phyloP scores from a whole-genome alignment of 805 yeast genomes.

The Saitoella complicata region DNA sequence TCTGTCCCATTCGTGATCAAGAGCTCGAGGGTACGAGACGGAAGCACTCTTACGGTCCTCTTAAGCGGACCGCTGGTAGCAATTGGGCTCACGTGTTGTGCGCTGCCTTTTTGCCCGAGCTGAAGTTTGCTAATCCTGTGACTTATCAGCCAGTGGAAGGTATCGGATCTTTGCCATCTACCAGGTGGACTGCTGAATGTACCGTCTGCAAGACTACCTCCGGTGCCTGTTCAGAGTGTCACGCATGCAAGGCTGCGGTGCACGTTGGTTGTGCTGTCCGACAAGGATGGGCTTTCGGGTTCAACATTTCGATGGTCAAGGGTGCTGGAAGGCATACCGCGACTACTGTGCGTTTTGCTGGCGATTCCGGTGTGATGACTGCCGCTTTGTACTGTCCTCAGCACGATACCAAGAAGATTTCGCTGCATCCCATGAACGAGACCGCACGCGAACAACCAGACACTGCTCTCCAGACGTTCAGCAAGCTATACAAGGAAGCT shows the following conservation, averaged over 20 bases:
- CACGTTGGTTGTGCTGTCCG: constrained; percentile 35
- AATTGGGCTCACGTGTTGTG: constrained; percentile 69
- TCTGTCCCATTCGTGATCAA: constrained; percentile 36
- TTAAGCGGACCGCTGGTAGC: constrained; percentile 51
- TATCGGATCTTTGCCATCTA: constrained; percentile 17
- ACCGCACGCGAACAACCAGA: constrained; percentile 3
- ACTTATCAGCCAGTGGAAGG: constrained; percentile 35
- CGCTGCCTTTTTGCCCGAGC: constrained; percentile 37
- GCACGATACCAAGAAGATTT: constrained; percentile 13
- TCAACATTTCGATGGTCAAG: constrained; percentile 24
- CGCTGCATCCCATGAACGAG: constrained; percentile 15
- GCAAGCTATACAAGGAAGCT: constrained; percentile 16
- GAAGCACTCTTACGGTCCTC: constrained; percentile 31
- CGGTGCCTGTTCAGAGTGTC: too few species aligned
- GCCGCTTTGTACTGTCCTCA: constrained; percentile 20
- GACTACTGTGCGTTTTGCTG: constrained; percentile 11
- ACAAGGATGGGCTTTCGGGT: constrained; percentile 29
- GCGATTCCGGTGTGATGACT: constrained; percentile 14
- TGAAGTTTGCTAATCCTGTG: constrained; percentile 27
- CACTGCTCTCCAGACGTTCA: constrained; percentile 20
- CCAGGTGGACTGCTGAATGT: constrained; percentile 21
- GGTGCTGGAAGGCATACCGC: constrained; percentile 16
- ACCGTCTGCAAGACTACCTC: constrained; percentile 23
- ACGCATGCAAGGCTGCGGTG: constrained; percentile 31
- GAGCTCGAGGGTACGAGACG: not conserved